Percentiles rank a stretch among this genome's conserved stretches.
These are phyloP conservation scores for Vigna reflexopilosa DNA, from an alignment of 306 rosid species.

Conservation along the genomic window DNA sequence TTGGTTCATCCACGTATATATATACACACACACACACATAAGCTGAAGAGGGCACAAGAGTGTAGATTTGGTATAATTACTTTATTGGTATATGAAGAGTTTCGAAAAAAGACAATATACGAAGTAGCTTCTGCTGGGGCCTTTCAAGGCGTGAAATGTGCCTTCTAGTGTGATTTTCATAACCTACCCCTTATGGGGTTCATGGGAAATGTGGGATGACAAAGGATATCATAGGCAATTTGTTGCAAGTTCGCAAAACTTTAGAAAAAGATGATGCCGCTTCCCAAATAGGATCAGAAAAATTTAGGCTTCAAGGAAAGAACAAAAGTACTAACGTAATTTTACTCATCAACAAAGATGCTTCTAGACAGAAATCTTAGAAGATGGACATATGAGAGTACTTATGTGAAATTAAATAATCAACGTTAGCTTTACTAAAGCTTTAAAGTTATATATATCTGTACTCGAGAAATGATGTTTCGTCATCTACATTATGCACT, in stretches of 20 bases:
- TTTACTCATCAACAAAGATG: slow-evolving; percentile 13
- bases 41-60: slow-evolving; percentile 5
- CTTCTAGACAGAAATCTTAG: slow-evolving; percentile 16
- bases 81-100: slow-evolving; percentile 3
- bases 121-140: slow-evolving; percentile 42
- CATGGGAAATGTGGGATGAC: background rate
- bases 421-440: background rate
- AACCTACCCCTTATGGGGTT: slow-evolving; percentile 29
- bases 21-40: background rate
- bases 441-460: background rate
- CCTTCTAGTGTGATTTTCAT: slow-evolving; percentile 40
- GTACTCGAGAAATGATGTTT: background rate
- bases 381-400: background rate
- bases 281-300: slow-evolving; percentile 12
- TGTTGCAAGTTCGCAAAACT: background rate
- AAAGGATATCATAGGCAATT: slow-evolving; percentile 35
- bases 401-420: background rate
- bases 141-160: slow-evolving; percentile 39
- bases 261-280: slow-evolving; percentile 30
- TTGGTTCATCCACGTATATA: background rate
- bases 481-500: background rate
- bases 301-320: slow-evolving; percentile 31
- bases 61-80: slow-evolving; percentile 45
- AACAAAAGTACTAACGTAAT: slow-evolving; percentile 4
- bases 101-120: slow-evolving; percentile 24